Percentiles rank a stretch among this genome's conserved stretches.
These are phyloP conservation scores for Crepidotus variabilis DNA, from an alignment of 768 basidiomycete species.

Conservation along the genomic window DNA sequence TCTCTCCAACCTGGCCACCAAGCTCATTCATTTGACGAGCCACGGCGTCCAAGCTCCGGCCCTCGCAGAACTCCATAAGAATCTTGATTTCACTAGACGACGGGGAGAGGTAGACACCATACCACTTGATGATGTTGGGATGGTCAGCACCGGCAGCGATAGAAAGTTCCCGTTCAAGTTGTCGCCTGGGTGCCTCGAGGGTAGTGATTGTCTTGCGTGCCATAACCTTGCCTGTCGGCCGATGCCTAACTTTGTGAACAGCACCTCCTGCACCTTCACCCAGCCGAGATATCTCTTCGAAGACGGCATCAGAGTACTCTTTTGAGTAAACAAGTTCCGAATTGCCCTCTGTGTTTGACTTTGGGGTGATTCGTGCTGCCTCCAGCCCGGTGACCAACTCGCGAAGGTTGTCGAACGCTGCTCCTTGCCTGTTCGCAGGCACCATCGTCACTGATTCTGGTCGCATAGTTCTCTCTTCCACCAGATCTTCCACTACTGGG, in stretches of 20 bases:
- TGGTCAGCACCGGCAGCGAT: slow-evolving; percentile 86
- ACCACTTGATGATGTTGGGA: slow-evolving; percentile 85
- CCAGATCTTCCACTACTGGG: slow-evolving; percentile 13
- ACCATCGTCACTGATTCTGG: slow-evolving; percentile 32
- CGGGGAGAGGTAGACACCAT: slow-evolving; percentile 87
- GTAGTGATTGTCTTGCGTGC: slow-evolving; percentile 95
- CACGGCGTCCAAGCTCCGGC: slow-evolving; percentile 86
- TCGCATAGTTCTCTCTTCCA: slow-evolving; percentile 42
- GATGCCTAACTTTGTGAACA: slow-evolving; percentile 90
- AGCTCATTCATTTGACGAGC: slow-evolving; percentile 79
- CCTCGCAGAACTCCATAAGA: slow-evolving; percentile 88
- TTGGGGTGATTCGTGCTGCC: slow-evolving; percentile 21
- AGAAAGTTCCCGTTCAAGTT: slow-evolving; percentile 87
- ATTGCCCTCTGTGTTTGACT: slow-evolving; percentile 10
- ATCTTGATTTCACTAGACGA: slow-evolving; percentile 92
- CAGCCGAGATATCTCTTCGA: slow-evolving; percentile 74
- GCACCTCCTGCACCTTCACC: slow-evolving; percentile 97
- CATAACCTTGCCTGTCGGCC: slow-evolving; percentile 74
- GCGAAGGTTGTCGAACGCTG: slow-evolving; percentile 35
- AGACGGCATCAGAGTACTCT: slow-evolving; percentile 63
- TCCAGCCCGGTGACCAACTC: slow-evolving; percentile 35
- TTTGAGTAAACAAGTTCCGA: slow-evolving; percentile 20
- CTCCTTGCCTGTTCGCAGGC: slow-evolving; percentile 23
- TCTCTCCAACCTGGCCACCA: slow-evolving; percentile 78
- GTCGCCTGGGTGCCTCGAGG: slow-evolving; percentile 85